Evolutionary conservation across 371 early-diverging fungal species (phyloP).

Genomic region (Globomyces sp.): DNA sequence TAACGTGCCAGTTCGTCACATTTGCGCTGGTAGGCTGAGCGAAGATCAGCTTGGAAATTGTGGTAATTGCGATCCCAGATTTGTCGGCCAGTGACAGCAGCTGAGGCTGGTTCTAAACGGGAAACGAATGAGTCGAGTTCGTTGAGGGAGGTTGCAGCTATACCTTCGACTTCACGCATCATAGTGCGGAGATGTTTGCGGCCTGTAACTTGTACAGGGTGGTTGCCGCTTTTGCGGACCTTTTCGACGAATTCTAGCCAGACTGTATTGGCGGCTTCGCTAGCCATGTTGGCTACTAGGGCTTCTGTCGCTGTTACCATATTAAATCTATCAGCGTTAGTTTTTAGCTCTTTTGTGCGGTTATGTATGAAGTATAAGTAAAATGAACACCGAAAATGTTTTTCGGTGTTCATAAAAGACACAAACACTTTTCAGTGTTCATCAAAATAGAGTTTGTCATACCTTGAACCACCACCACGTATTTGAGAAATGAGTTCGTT

Average conservation of each 20-base stretch:
- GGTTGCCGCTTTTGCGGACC: constrained; percentile 41
- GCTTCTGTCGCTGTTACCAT: constrained; percentile 54
- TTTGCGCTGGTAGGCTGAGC: constrained; percentile 37
- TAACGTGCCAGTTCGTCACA: constrained; percentile 38
- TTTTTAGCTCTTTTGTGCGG: neutral
- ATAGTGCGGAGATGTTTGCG: constrained; percentile 48
- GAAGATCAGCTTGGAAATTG: constrained; percentile 41
- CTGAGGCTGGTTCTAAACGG: constrained; percentile 42
- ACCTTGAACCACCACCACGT: constrained; percentile 44
- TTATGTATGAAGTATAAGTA: too few species aligned
- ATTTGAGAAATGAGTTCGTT: constrained; percentile 49
- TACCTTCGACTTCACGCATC: constrained; percentile 48
- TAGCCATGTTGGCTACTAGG: constrained; percentile 52
- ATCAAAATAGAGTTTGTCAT: neutral
- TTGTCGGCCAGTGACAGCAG: constrained; percentile 38
- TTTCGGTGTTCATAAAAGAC: too few species aligned
- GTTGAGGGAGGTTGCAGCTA: constrained; percentile 38
- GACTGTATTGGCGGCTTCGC: constrained; percentile 52
- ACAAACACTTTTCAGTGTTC: too few species aligned
- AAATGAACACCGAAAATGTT: too few species aligned
- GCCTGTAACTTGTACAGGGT: constrained; percentile 47
- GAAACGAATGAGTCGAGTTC: constrained; percentile 46
- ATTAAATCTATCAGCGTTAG: constrained; percentile 38
- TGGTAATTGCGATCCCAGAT: constrained; percentile 51
- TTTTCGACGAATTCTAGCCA: constrained; percentile 46